Conservation (phyloP, 371 early-diverging fungal genomes). For the Apophysomyces elegans region DNA sequence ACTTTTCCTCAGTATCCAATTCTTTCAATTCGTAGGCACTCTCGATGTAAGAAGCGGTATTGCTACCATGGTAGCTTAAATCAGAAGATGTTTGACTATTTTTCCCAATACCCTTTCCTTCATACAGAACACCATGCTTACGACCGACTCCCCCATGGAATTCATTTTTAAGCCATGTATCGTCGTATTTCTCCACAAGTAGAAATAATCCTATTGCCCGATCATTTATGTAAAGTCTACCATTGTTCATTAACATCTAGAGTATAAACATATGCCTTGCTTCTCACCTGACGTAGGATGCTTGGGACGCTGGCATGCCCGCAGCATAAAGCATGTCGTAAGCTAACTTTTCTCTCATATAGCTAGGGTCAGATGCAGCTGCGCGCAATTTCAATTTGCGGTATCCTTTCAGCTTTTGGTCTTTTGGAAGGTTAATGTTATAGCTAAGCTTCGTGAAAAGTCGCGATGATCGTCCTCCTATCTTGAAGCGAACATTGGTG, state of each 20-base stretch:
- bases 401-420: slow-evolving; percentile 35
- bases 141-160: slow-evolving; percentile 21
- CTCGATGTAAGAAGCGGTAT: slow-evolving; percentile 14
- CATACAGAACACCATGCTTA: slow-evolving; percentile 30
- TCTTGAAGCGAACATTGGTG: slow-evolving; percentile 22
- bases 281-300: slow-evolving; percentile 43
- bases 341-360: slow-evolving; percentile 47
- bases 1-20: slow-evolving; percentile 16
- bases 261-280: neutral
- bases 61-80: slow-evolving; percentile 31
- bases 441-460: slow-evolving; percentile 28
- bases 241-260: neutral
- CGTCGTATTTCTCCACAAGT: slow-evolving; percentile 38
- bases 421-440: slow-evolving; percentile 20
- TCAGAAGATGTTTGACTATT: slow-evolving; percentile 19
- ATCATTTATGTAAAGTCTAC: slow-evolving; percentile 37
- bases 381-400: slow-evolving; percentile 57
- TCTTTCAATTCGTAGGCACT: slow-evolving; percentile 27
- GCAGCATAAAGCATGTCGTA: slow-evolving; percentile 44
- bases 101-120: slow-evolving; percentile 25
- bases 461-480: slow-evolving; percentile 34
- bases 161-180: slow-evolving; percentile 35
- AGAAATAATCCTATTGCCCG: slow-evolving; percentile 34
- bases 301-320: slow-evolving; percentile 44
- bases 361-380: slow-evolving; percentile 43